Evolutionary conservation across 31 red algal genomes (phyloP).

Genomic region (Asparagopsis taxiformis): DNA sequence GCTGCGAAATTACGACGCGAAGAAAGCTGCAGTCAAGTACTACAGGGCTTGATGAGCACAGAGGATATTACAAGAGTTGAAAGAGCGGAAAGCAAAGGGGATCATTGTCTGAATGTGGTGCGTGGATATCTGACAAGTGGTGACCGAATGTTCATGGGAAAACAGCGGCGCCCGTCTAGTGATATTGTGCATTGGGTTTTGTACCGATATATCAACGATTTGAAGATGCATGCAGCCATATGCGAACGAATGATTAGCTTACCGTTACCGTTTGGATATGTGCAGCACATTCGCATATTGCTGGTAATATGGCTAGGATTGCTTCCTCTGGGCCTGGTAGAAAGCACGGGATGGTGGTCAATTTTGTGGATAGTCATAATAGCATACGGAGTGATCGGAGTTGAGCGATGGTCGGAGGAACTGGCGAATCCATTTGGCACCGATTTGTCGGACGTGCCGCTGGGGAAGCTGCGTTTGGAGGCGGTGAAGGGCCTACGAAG

Average conservation of each 20-base stretch:
- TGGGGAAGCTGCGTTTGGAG: conserved; percentile 12
- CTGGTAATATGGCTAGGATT: conserved; percentile 35
- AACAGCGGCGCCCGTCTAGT: not conserved
- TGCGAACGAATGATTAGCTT: conserved; percentile 32
- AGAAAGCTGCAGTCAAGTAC: conserved; percentile 8
- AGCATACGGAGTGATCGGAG: conserved; percentile 45
- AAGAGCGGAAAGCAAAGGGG: conserved; percentile 1
- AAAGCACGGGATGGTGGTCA: conserved; percentile 36
- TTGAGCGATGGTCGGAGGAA: conserved; percentile 35
- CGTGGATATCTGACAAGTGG: conserved; percentile 19
- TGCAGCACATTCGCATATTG: conserved; percentile 46
- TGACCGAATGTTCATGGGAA: not conserved
- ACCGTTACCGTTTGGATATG: conserved; percentile 55
- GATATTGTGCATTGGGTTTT: conserved; percentile 24
- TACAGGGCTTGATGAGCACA: conserved; percentile 11
- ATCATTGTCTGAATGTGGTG: conserved; percentile 45
- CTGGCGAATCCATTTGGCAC: conserved; percentile 43
- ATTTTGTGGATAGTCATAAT: conserved; percentile 58
- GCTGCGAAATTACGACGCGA: conserved; percentile 4
- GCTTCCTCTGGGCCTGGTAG: conserved; percentile 43
- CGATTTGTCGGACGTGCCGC: conserved; percentile 39
- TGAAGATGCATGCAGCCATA: conserved; percentile 12
- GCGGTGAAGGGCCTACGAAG: conserved; percentile 2
- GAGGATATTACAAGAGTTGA: conserved; percentile 27
- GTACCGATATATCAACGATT: conserved; percentile 1